phyloP scores from a whole-genome alignment of 305 asterid species.

The Rubia balearica region DNA sequence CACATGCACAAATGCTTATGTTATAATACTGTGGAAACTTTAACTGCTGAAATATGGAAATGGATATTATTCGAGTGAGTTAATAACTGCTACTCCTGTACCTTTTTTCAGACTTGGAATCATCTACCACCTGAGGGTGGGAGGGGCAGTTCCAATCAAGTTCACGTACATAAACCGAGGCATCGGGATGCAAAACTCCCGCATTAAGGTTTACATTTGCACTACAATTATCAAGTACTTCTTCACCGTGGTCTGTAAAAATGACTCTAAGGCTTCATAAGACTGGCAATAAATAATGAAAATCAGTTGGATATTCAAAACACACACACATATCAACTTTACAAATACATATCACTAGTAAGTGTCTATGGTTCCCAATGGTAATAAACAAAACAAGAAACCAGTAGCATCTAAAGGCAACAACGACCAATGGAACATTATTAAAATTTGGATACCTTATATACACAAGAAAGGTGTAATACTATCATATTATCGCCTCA shows the following conservation, averaged over 20 bases:
- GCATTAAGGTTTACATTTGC: conserved; percentile 52
- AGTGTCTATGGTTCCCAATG: not conserved
- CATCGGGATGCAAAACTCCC: conserved; percentile 36
- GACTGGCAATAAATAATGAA: conserved; percentile 12
- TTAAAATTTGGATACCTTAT: not conserved
- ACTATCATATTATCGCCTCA: not conserved
- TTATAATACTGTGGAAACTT: not conserved
- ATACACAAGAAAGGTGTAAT: not conserved
- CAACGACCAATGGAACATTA: not conserved
- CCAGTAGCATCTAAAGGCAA: not conserved
- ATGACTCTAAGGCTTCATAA: conserved; percentile 18
- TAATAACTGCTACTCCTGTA: conserved; percentile 7
- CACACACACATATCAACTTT: not conserved
- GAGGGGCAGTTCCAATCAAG: conserved; percentile 76
- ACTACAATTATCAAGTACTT: conserved; percentile 66
- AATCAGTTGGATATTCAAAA: conserved; percentile 4
- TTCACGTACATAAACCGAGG: conserved; percentile 66
- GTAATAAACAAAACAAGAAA: not conserved
- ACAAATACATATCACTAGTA: not conserved
- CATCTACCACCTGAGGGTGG: conserved; percentile 43
- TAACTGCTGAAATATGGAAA: not conserved
- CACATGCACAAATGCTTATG: not conserved
- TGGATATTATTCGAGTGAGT: not conserved
- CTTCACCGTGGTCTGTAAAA: conserved; percentile 60
- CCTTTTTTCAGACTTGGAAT: conserved; percentile 39